A percentile compares a stretch with the other conserved stretches of the same genome.
These are phyloP conservation scores for Verticillium zaregamsianum DNA, from an alignment of 2,329 filamentous ascomycete genomes.

Conservation along the genomic window DNA sequence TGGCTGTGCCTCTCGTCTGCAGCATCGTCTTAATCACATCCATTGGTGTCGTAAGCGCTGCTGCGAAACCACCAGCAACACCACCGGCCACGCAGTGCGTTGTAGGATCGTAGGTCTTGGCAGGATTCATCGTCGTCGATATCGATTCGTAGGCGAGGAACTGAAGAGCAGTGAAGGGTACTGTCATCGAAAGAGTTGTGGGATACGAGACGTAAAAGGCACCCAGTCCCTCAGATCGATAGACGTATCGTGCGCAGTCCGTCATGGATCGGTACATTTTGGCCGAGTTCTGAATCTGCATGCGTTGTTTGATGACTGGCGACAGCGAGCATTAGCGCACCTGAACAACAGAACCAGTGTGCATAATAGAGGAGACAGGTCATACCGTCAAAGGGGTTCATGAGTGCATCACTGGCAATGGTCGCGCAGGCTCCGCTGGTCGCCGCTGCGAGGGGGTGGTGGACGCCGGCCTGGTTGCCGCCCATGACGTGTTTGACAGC, in stretches of 20 bases:
- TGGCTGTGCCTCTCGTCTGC: conserved; percentile 83
- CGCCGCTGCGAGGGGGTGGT: conserved; percentile 94
- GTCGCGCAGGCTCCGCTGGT: conserved; percentile 92
- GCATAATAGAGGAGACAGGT: background rate
- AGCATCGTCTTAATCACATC: conserved; percentile 98
- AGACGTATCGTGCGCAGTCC: conserved; percentile 85
- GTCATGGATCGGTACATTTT: conserved; percentile 78
- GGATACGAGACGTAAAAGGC: conserved; percentile 99
- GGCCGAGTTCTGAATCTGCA: conserved; percentile 96
- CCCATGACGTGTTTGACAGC: conserved; percentile 94
- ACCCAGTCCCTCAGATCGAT: conserved; percentile 78
- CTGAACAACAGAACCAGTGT: background rate
- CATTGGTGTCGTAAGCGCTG: conserved; percentile 90
- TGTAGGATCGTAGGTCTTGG: conserved; percentile 80
- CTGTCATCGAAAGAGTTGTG: conserved; percentile 96
- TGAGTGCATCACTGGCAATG: conserved; percentile 94
- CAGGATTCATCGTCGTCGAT: conserved; percentile 87
- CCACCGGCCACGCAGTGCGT: conserved; percentile 93
- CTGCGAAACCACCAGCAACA: conserved; percentile 87
- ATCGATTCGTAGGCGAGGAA: conserved; percentile 98
- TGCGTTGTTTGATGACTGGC: conserved; percentile 96
- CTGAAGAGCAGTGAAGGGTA: conserved; percentile 94
- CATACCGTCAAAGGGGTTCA: conserved; percentile 98
- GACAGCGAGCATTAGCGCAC: background rate
- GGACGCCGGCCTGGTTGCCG: conserved; percentile 79